A percentile compares a stretch with the other conserved stretches of the same genome.
Evolutionary conservation across 2,329 filamentous ascomycete species (phyloP).

Genomic region (Tolypocladium tropicale): DNA sequence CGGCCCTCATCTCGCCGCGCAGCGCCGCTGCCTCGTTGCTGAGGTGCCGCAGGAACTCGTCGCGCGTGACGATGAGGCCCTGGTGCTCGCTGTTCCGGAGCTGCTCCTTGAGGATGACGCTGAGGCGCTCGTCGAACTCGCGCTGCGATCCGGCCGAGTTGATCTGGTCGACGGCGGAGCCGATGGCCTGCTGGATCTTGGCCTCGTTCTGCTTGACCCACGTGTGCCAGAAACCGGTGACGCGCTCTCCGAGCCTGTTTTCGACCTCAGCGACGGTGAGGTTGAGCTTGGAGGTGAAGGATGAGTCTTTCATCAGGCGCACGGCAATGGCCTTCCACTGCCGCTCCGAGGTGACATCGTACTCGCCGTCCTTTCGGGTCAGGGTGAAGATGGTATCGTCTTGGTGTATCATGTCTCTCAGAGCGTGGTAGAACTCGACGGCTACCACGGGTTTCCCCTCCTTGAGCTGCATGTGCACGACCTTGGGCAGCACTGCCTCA

Average conservation of each 20-base stretch:
- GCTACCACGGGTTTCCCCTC: conserved; percentile 44
- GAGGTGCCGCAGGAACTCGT: conserved; percentile 37
- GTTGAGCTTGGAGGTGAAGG: conserved; percentile 17
- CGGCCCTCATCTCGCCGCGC: conserved; percentile 26
- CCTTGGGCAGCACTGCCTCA: conserved; percentile 40
- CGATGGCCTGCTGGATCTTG: conserved; percentile 20
- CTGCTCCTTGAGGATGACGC: conserved; percentile 26
- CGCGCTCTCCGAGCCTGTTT: conserved; percentile 15
- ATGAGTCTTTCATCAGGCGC: conserved; percentile 26
- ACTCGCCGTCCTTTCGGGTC: conserved; percentile 26
- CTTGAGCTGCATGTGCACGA: conserved; percentile 43
- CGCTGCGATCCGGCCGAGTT: conserved; percentile 20
- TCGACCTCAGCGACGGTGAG: conserved; percentile 14
- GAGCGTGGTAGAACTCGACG: conserved; percentile 54
- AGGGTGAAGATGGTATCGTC: conserved; percentile 38
- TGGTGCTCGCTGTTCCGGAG: conserved; percentile 17
- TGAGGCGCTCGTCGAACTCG: conserved; percentile 23
- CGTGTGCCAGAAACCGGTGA: conserved; percentile 35
- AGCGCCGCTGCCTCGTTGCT: conserved; percentile 27
- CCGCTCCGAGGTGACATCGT: conserved; percentile 29
- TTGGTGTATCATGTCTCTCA: conserved; percentile 42
- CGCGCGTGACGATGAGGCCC: conserved; percentile 31
- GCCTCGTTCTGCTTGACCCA: conserved; percentile 43
- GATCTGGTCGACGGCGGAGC: conserved; percentile 22
- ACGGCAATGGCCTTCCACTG: conserved; percentile 36